Conservation (phyloP, 2,329 filamentous ascomycete species). For the Eurotiales sp. region DNA sequence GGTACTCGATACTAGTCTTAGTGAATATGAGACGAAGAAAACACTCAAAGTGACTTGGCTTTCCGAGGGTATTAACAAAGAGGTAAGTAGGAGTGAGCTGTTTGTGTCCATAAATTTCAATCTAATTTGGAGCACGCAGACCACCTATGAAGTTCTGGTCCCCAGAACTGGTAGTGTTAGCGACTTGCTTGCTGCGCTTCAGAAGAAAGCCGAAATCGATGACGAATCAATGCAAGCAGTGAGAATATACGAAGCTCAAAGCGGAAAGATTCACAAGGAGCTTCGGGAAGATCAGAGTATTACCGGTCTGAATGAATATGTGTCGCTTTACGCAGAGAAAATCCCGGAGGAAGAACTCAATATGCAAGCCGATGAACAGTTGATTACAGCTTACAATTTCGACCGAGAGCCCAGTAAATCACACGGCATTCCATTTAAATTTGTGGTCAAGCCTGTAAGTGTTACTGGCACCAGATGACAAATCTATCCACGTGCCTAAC, state of each 20-base stretch:
- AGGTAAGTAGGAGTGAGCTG: no score
- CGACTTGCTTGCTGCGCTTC: conserved; percentile 70
- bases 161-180: conserved; percentile 77
- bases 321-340: conserved; percentile 74
- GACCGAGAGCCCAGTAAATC: conserved; percentile 80
- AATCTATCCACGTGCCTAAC: not conserved
- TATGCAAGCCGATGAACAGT: conserved; percentile 61
- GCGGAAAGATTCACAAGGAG: conserved; percentile 78
- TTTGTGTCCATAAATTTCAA: not conserved
- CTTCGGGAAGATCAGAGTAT: conserved; percentile 68
- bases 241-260: conserved; percentile 77
- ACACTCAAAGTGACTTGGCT: conserved; percentile 77
- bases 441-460: conserved; percentile 74
- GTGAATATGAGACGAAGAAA: conserved; percentile 92
- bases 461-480: not conserved
- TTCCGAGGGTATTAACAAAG: conserved; percentile 85
- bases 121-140: conserved; percentile 3
- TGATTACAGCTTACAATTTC: conserved; percentile 84
- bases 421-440: conserved; percentile 88
- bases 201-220: conserved; percentile 75
- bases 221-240: conserved; percentile 72
- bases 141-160: conserved; percentile 66
- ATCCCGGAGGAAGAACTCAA: conserved; percentile 66
- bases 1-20: conserved; percentile 87
- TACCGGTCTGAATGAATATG: conserved; percentile 81